These are phyloP conservation scores for Neurospora africana DNA, from an alignment of 495 filamentous ascomycete species.

Conservation along the genomic window DNA sequence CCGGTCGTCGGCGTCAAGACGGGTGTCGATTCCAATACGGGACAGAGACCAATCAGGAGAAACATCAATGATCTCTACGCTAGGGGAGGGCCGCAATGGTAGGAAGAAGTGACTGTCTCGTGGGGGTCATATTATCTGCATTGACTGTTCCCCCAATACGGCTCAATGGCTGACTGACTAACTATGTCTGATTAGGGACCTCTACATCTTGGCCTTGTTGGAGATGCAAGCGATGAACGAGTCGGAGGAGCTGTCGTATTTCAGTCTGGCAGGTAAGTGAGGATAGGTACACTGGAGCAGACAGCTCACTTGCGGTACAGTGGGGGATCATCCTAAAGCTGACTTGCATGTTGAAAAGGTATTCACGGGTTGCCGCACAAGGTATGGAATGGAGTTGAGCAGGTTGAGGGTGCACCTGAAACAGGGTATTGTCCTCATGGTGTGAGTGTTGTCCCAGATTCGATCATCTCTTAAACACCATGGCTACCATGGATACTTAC, in stretches of 20 bases:
- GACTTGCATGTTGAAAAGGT: constrained; percentile 23
- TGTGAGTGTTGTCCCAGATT: constrained; percentile 15
- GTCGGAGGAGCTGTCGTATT: constrained; percentile 36
- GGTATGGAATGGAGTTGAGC: constrained; percentile 35
- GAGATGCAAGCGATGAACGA: constrained; percentile 30
- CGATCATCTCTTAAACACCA: background rate
- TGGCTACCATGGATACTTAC: background rate
- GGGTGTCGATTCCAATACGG: constrained; percentile 26
- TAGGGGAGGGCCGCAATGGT: constrained; percentile 32
- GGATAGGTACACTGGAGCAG: background rate
- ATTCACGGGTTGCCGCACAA: constrained; percentile 42
- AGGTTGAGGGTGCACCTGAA: constrained; percentile 21
- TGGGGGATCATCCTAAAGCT: background rate
- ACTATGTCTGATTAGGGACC: constrained; percentile 21
- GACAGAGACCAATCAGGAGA: constrained; percentile 22
- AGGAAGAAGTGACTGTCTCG: constrained; percentile 4
- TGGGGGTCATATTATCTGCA: background rate
- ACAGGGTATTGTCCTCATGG: constrained; percentile 41
- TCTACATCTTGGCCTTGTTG: constrained; percentile 35
- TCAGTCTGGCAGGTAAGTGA: constrained; percentile 35
- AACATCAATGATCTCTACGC: constrained; percentile 28
- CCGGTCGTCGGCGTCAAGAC: constrained; percentile 26
- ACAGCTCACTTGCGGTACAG: background rate
- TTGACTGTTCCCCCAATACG: background rate
- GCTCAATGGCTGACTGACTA: background rate